Evolutionary conservation across 768 basidiomycete genomes (phyloP), one percentile per base, ranked within the genome.

Genomic region (Leucocoprinus leucothites): DNA sequence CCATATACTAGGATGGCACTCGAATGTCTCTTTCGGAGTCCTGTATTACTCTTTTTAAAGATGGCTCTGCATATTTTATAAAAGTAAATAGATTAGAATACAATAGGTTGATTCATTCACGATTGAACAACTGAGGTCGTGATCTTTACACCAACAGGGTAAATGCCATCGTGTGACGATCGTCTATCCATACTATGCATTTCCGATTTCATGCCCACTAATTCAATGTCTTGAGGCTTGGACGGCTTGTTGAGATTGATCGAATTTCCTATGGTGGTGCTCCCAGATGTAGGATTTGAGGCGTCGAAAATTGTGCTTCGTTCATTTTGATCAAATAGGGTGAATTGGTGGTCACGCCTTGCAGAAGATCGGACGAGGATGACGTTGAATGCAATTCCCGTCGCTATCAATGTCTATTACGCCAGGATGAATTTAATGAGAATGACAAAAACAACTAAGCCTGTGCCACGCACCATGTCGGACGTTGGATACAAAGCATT

Each of bases 351-450:
- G 31, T 56, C 54, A 6, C 54, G 54, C 7, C 54, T 56, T 6
- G 47, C 13, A 3, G 54, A 48, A 11, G 54, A 56, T 2, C 48
- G 54, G 16, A 56, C 47, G 14, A 56, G 54, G 9, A 56, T 56
- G 35, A 56, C 48, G 18, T 56, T 56, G 22, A 48, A 56, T 25
- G 54, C 54, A 19, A 56, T 56, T 9, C 54, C 54, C 3, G 54
- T 56, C 18, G 54, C 42, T 48, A 42, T 40, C 5, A 56, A 38
- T 9, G 54, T 44, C 54, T 48, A 2, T 2, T 9, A 22, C 9
- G 34, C 9, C 5, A n/a, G 6, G 6, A 48, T 48, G 3, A 35
- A 18, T n/a, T 19, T 34, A 21, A 19, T 19, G 13, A 36, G 5
- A 9, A 4, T 25, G n/a, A 34, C 11, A 11, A 34, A 9, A n/a